Evolutionary conservation across 2,329 filamentous ascomycete genomes (phyloP), one percentile per base, ranked within the genome.

Genomic region (Aurifilum marmelostoma): DNA sequence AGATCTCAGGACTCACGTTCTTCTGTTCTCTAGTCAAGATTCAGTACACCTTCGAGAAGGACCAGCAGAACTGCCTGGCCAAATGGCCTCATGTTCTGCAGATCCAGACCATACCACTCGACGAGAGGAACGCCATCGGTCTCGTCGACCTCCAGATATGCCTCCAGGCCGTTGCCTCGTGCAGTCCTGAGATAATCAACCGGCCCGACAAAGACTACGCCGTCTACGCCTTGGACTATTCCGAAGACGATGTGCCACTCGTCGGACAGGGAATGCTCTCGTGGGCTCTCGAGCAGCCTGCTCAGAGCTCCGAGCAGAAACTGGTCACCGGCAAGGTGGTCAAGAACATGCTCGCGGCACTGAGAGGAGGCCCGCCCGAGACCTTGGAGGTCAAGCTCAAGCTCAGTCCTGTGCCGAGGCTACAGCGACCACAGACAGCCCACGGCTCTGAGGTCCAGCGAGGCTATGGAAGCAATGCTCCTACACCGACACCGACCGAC

Each of bases 201-300:
- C 91, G 83, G 77, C 91, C 70, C 85, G 91, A 81, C 82, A 82
- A 88, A 79, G 94, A 99, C 81, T 99, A 96, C 81, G 96, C 94
- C n/a, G 90, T 99, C 68, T 99, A 99, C 80, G 94, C 95, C 39
- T 93, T 93, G 82, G 96, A 99, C 79, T 98, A 95, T 79, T 97
- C 96, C 16, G 96, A 99, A 80, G 92, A 92, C 72, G 94, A 97
- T 76, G 93, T 91, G 24, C 96, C 97, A 66, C 85, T 98, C 67
- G 95, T 97, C 32, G 96, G 96, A 29, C 95, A 99, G 80, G 96
- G 97, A 66, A 93, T 98, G 89, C 84, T 99, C 27, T 98, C 96
- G 50, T 91, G 92, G 87, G 89, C 91, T 29, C 84, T 98, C 60
- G 88, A 77, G 76, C 85, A 67, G 84, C 18, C 84, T 69, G 83